phyloP scores from a whole-genome alignment of 208 protist genomes.

The Acanthamoeba rhysodes region DNA sequence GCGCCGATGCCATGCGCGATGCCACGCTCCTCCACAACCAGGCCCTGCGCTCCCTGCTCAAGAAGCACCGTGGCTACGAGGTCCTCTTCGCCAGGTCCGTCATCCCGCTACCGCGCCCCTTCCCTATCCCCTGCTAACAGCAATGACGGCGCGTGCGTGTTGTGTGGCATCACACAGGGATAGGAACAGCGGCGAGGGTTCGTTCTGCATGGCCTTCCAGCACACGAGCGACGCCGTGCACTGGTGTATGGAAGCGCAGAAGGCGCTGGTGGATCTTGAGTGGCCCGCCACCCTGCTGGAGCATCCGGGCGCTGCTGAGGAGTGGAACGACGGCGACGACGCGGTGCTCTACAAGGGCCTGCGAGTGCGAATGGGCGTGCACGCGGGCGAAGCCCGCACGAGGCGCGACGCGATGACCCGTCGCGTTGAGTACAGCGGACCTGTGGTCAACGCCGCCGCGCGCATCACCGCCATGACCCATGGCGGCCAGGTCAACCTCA shows the following conservation, averaged over 20 bases:
- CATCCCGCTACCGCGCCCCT: neutral
- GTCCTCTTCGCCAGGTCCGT: neutral
- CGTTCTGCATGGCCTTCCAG: conserved; percentile 67
- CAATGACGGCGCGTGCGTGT: neutral
- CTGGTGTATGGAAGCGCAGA: conserved; percentile 32
- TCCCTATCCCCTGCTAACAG: neutral
- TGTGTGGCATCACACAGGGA: neutral
- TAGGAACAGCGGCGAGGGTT: conserved; percentile 42
- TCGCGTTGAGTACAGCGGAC: conserved; percentile 38
- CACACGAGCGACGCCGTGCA: neutral
- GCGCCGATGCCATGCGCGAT: conserved; percentile 46
- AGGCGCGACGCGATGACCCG: conserved; percentile 45
- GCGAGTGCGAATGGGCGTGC: conserved; percentile 60
- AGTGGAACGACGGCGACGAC: conserved; percentile 47
- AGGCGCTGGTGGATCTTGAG: neutral
- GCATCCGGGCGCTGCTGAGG: conserved; percentile 43
- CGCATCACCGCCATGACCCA: conserved; percentile 36
- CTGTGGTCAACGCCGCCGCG: conserved; percentile 30
- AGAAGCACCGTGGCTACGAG: conserved; percentile 68
- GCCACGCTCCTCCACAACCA: conserved; percentile 57
- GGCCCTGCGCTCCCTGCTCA: neutral
- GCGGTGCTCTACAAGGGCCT: conserved; percentile 32
- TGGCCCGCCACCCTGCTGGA: conserved; percentile 49
- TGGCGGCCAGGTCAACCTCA: conserved; percentile 42
- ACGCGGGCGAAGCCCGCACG: neutral